Percentiles rank a stretch among this genome's conserved stretches.
These are phyloP conservation scores for Pseudogymnoascus sp. DNA, from an alignment of 2,329 filamentous ascomycete genomes.

Conservation along the genomic window DNA sequence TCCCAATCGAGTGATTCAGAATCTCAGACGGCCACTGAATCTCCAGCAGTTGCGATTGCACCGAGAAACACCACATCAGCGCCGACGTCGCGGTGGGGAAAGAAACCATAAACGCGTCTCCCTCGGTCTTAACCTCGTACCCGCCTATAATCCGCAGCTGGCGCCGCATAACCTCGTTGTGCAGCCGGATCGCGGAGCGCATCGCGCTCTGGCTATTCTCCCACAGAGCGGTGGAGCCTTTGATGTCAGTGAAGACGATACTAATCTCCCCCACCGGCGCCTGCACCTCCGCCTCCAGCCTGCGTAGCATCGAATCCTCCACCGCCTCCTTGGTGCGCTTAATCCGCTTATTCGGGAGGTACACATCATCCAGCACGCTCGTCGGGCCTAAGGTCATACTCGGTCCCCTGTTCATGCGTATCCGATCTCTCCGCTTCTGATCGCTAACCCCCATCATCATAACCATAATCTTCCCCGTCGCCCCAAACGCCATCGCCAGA, in stretches of 20 bases:
- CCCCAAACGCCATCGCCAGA: constrained; percentile 89
- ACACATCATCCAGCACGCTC: constrained; percentile 62
- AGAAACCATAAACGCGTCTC: constrained; percentile 98
- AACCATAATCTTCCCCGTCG: constrained; percentile 93
- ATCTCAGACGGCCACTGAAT: constrained; percentile 93
- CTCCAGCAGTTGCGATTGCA: constrained; percentile 79
- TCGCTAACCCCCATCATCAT: constrained; percentile 96
- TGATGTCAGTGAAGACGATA: constrained; percentile 98
- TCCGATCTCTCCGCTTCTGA: constrained; percentile 76
- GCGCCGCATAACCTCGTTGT: constrained; percentile 93
- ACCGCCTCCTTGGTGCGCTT: constrained; percentile 54
- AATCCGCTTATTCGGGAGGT: constrained; percentile 55
- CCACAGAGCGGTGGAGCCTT: constrained; percentile 94
- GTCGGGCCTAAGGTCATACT: constrained; percentile 74
- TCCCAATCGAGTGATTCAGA: constrained; percentile 74
- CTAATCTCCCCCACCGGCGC: constrained; percentile 85
- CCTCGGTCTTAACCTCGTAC: constrained; percentile 99
- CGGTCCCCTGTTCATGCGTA: constrained; percentile 61
- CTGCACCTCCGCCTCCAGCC: constrained; percentile 83
- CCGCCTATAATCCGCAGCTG: constrained; percentile 90
- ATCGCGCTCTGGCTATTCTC: constrained; percentile 92
- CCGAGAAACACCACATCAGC: constrained; percentile 90
- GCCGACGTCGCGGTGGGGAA: constrained; percentile 95
- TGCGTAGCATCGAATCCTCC: constrained; percentile 79
- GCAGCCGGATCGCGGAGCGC: constrained; percentile 92